These are phyloP conservation scores for Rhodotorula diobovata DNA, from an alignment of 768 basidiomycete genomes.

Conservation along the genomic window DNA sequence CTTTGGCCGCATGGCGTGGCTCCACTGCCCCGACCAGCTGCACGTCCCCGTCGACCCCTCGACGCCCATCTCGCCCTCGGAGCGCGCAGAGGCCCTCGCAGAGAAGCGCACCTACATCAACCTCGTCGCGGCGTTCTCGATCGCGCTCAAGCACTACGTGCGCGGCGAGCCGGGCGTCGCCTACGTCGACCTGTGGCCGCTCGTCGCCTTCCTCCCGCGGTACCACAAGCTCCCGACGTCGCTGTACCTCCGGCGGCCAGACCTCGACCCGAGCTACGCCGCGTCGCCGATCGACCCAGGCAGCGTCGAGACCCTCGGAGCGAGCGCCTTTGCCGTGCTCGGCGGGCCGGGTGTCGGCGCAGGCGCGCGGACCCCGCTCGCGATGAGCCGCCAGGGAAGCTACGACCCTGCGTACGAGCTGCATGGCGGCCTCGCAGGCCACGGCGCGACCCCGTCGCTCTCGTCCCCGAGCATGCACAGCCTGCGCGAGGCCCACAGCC, in stretches of 20 bases:
- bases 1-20: conserved; percentile 54
- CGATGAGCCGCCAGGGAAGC: background rate
- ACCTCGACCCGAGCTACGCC: background rate
- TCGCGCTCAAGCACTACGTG: conserved; percentile 39
- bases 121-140: conserved; percentile 53
- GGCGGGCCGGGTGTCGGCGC: too few species aligned
- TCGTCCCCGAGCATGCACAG: background rate
- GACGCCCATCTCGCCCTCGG: background rate
- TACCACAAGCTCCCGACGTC: conserved; percentile 43
- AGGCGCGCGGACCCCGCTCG: background rate
- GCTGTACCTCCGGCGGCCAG: background rate
- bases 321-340: background rate
- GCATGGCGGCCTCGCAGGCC: background rate
- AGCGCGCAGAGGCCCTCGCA: conserved; percentile 51
- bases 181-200: conserved; percentile 67
- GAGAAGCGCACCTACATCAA: conserved; percentile 74
- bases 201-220: conserved; percentile 64
- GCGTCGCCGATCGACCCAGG: background rate
- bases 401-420: background rate
- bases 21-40: background rate
- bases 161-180: conserved; percentile 65
- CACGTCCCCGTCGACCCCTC: background rate
- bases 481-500: background rate
- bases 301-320: background rate
- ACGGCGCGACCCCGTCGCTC: too few species aligned